Evolutionary conservation across 805 yeast species (phyloP), one percentile per base, ranked within the genome.

Genomic region (Kodamaea kaohsiungensis): DNA sequence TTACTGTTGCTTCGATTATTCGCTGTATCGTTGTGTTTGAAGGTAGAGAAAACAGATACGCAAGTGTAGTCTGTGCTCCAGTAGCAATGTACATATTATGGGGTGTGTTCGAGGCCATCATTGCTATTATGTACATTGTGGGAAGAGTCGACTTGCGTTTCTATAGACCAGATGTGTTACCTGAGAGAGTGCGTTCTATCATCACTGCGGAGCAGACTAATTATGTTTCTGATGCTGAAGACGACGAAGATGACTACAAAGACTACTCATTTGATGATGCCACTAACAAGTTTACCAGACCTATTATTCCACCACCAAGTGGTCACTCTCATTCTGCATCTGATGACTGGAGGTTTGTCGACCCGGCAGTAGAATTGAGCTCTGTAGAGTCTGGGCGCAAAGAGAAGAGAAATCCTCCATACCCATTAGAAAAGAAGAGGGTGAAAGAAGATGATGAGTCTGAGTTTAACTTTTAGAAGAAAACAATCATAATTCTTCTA

Each of bases 191-290:
- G 16, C 46, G 62, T 17, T 53, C 60, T 35, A 61, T 61, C 43
- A 61, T 61, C 52, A 61, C 64, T 10, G 62, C 64, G 1, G 58
- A 61, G 35, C 62, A 59, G 27, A 54, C 61, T 1, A 61, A 63
- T 58, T 66, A 65, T 46, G 70, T 68, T 4, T 68, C 75, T 0
- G 71, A 67, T 25, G 62, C 62, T 43, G 70, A 68, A 49, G 71
- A 64, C 25, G 64, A 59, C 3, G 61, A 57, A 7, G 61, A 54
- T 19, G 61, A 49, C 15, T 50, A 46, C 22, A 35, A 50, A 35
- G 43, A 49, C n/a, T 51, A 46, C 42, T 30, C 39, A 33, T 46
- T 38, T 15, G 49, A 51, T 30, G 53, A 51, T n/a, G 53, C 46
- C 7, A 40, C 43, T 16, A 45, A 51, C 13, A 30, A 19, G 38